phyloP scores from a whole-genome alignment of 2,329 filamentous ascomycete genomes.

The Alternaria metachromatica region DNA sequence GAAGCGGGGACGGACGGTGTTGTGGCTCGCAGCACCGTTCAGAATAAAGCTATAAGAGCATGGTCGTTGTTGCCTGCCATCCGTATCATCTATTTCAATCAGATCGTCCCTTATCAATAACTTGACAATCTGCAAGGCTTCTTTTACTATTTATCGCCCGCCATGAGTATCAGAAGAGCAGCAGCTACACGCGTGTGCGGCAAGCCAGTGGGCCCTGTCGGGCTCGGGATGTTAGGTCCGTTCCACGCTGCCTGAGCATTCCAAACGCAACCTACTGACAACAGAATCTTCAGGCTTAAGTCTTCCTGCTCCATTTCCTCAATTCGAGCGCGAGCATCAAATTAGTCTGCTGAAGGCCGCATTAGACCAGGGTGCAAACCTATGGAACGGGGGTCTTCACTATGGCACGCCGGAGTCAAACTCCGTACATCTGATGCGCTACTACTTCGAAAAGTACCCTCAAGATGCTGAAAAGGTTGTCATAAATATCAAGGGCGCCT shows the following conservation, averaged over 20 bases:
- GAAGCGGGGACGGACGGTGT: not conserved
- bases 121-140: too few relatives aligned
- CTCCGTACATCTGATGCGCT: slow-evolving; percentile 51
- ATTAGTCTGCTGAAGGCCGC: slow-evolving; percentile 49
- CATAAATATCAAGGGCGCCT: slow-evolving; percentile 32
- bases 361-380: slow-evolving; percentile 44
- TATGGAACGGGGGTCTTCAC: slow-evolving; percentile 56
- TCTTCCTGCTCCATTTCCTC: not conserved
- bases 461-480: slow-evolving; percentile 54
- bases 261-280: not conserved
- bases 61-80: not conserved
- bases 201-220: slow-evolving; percentile 6
- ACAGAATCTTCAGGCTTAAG: not conserved
- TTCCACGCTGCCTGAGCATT: not conserved
- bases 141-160: not conserved
- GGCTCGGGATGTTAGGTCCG: slow-evolving; percentile 7
- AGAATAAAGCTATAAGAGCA: not conserved
- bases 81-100: not conserved
- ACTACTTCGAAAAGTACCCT: slow-evolving; percentile 57
- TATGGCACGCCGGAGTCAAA: slow-evolving; percentile 49
- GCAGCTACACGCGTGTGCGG: not conserved
- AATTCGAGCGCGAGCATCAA: slow-evolving; percentile 22
- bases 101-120: not conserved
- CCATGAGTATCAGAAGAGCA: not conserved
- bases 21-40: not conserved